A percentile compares a stretch with the other conserved stretches of the same genome.
Evolutionary conservation across 179 eudicot genomes (phyloP).

Genomic region (Drosera spatulata): DNA sequence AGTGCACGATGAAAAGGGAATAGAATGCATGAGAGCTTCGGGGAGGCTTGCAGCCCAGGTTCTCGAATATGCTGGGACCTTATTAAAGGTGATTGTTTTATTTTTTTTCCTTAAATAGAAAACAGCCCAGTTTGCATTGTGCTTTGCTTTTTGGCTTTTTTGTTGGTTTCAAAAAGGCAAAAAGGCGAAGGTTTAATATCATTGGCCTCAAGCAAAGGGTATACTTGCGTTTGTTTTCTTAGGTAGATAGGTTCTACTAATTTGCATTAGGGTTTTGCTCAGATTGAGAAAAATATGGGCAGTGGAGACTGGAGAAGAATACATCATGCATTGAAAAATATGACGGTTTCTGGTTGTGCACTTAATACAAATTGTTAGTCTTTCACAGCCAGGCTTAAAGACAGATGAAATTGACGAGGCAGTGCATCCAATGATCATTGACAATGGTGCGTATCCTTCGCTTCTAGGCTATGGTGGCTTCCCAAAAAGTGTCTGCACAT

Average conservation of each 20-base stretch:
- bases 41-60: constrained; percentile 91
- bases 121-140: too few species aligned
- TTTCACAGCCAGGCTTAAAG: constrained; percentile 82
- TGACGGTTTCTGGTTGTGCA: neutral
- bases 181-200: too few species aligned
- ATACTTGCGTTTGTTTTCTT: too few species aligned
- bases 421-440: constrained; percentile 95
- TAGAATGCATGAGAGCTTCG: constrained; percentile 89
- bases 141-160: too few species aligned
- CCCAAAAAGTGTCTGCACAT: constrained; percentile 99
- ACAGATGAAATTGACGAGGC: constrained; percentile 97
- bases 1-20: constrained; percentile 74
- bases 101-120: neutral
- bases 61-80: constrained; percentile 91
- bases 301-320: too few species aligned
- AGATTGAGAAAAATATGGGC: too few species aligned
- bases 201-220: too few species aligned
- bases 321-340: neutral
- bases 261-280: too few species aligned
- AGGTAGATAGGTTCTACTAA: too few species aligned
- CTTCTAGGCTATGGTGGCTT: constrained; percentile 98
- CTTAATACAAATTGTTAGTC: neutral
- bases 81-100: constrained; percentile 56
- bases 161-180: too few species aligned
- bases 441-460: constrained; percentile 95